Evolutionary conservation across 306 rosid species (phyloP), one percentile per base, ranked within the genome.

Genomic region (Luffa acutangula): DNA sequence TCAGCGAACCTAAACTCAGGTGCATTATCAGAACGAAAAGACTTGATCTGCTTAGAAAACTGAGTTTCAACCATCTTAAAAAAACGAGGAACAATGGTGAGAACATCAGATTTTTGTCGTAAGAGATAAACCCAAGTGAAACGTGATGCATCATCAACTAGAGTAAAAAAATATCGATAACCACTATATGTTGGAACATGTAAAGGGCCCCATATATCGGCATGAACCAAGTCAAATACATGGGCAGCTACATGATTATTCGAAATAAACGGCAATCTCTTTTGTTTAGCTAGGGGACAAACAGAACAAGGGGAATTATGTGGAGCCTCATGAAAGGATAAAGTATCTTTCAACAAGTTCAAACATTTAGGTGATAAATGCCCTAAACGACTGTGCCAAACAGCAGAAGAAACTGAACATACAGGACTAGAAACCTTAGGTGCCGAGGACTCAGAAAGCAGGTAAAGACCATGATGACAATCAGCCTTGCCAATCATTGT

Each of bases 91-190:
- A 54, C 15, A 13, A 54, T 17, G 6, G 20, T 3, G 0, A 17
- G 4, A 15, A 14, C 6, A 54, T 54, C 60, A 54, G 60, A 54
- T 4, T 54, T 54, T 2, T 17, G 1, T 15, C 21, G 5, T 4
- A 54, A 9, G 8, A 54, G 20, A 14, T 54, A 54, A 0, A 54
- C 60, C 60, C 60, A 54, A 3, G 60, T 54, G 15, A 2, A 54
- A 3, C 60, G 5, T 13, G 60, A 14, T 86, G 89, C 87, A 5
- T 83, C 83, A 62, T 62, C 69, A 21, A 62, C 69, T 21, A 62
- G 0, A 3, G 69, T 62, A 0, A 25, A 20, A 2, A 62, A 62
- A 33, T 20, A 62, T 0, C 6, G 3, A 25, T 21, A 33, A 21
- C 69, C 69, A 62, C 4, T 8, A 0, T 0, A 2, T 6, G 69